Evolutionary conservation across 352 stramenopile genomes (phyloP).

Genomic region (Aphanomyces euteiches): DNA sequence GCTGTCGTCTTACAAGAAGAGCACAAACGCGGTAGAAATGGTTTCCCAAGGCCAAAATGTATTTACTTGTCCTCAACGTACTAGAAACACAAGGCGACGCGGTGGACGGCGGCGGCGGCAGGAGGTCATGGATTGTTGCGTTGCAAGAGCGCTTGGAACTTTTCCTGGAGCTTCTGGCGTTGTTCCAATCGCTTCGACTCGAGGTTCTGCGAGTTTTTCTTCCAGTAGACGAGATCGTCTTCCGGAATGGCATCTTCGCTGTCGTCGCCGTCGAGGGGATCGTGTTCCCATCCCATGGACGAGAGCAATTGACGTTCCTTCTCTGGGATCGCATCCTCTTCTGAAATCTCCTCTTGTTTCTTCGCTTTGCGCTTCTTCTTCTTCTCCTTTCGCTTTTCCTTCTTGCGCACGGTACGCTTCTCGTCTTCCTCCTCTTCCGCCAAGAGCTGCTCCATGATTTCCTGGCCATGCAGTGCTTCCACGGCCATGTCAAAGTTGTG

Average conservation of each 20-base stretch:
- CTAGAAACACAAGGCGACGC: too few relatives aligned
- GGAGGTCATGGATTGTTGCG: slow-evolving; percentile 34
- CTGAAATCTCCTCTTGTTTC: slow-evolving; percentile 50
- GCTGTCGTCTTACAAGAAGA: too few relatives aligned
- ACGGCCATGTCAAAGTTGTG: slow-evolving; percentile 82
- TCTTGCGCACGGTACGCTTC: slow-evolving; percentile 71
- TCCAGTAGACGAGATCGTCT: slow-evolving; percentile 83
- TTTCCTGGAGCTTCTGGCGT: slow-evolving; percentile 79
- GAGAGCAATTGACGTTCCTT: slow-evolving; percentile 74
- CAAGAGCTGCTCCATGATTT: slow-evolving; percentile 85
- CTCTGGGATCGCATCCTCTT: slow-evolving; percentile 24
- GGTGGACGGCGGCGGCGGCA: too few relatives aligned
- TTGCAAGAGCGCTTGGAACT: slow-evolving; percentile 80
- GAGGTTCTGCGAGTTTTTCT: slow-evolving; percentile 71
- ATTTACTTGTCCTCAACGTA: too few relatives aligned
- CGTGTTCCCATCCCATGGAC: slow-evolving; percentile 79
- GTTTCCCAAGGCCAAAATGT: too few relatives aligned
- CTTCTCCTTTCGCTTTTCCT: slow-evolving; percentile 86
- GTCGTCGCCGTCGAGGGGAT: slow-evolving; percentile 65
- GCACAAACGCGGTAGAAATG: too few relatives aligned
- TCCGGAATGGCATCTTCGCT: slow-evolving; percentile 79
- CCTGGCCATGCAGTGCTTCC: slow-evolving; percentile 74
- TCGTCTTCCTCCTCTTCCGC: slow-evolving; percentile 82
- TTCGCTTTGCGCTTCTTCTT: slow-evolving; percentile 73
- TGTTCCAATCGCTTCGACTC: slow-evolving; percentile 72